Evolutionary conservation across 2,329 filamentous ascomycete species (phyloP), one percentile per base, ranked within the genome.

Genomic region (Allantophomopsis lycopodina): DNA sequence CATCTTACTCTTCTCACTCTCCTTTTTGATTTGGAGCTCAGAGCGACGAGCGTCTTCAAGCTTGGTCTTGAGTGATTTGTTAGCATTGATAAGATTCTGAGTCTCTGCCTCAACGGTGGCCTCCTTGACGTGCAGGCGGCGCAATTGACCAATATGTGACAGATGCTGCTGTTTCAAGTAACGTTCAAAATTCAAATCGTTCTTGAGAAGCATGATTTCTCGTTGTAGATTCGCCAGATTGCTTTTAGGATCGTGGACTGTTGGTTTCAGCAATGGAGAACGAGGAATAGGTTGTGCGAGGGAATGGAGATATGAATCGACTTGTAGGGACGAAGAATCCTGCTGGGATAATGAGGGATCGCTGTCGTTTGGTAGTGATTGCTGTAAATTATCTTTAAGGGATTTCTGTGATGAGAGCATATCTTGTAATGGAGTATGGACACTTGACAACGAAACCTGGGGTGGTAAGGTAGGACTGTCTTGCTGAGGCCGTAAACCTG

Each of bases 161-260:
- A 88, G 73, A 55, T 89, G 84, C 51, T 91, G 84, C 46, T 86
- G 76, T 54, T 88, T 89, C 50, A 89, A 69, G 57, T 86, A 89
- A 18, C 82, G 71, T 56, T 91, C 85, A 51, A 89, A 91, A 47
- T 82, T 83, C 34, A 91, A 65, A 49, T 91, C 83, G 45, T 88
- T 91, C 35, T 80, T 76, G 10, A 91, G 59, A 2, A 88, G 62
- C 39, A 86, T 71, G n/a, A 86, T 72, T 49, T 87, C 79, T 33
- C 80, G 72, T 47, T 85, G 77, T 3, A 91, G 61, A 46, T 76
- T 73, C 1, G 69, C 61, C 20, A 69, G 51, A 42, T 68, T 61
- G 13, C 60, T 54, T 43, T 58, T 50, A 37, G 50, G 39, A 39
- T 64, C 56, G 36, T 54, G 53, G 8, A 54, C 49, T 49, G 48